Percentiles rank a stretch among this genome's conserved stretches.
These are phyloP conservation scores for Fraxinus paxiana DNA, from an alignment of 305 asterid species.

Conservation along the genomic window DNA sequence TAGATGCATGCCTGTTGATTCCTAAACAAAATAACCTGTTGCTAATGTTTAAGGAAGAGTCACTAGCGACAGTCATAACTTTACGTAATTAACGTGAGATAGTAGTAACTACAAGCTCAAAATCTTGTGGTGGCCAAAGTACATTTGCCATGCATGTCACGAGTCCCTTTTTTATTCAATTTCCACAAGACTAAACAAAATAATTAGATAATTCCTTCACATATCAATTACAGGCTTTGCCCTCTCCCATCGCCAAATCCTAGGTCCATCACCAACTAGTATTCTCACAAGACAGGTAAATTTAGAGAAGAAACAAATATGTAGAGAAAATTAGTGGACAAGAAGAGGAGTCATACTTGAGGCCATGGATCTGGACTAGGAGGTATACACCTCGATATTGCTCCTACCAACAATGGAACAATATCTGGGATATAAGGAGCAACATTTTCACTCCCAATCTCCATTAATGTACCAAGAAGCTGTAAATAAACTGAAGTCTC, in stretches of 20 bases:
- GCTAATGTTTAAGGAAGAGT: neutral
- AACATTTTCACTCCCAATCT: conserved; percentile 35
- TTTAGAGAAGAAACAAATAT: neutral
- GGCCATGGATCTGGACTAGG: conserved; percentile 39
- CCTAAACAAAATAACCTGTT: neutral
- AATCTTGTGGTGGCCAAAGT: neutral
- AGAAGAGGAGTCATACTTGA: conserved; percentile 24
- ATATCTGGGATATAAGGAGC: conserved; percentile 38
- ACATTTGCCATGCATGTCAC: neutral
- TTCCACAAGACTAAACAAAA: neutral
- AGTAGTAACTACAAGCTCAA: neutral
- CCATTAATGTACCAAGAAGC: conserved; percentile 39
- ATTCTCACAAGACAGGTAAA: conserved; percentile 1
- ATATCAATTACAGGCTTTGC: neutral
- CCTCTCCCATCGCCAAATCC: neutral
- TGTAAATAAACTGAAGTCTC: conserved; percentile 33
- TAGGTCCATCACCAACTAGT: neutral
- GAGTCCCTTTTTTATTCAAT: neutral
- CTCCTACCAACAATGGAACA: conserved; percentile 32
- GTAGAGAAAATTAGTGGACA: neutral
- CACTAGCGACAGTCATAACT: neutral
- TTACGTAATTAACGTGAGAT: neutral
- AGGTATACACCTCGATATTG: conserved; percentile 32
- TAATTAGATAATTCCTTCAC: neutral
- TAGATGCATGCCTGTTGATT: neutral